A percentile compares a stretch with the other conserved stretches of the same genome.
These are phyloP conservation scores for Talaromyces sp. DNA, from an alignment of 2,329 filamentous ascomycete genomes.

Conservation along the genomic window DNA sequence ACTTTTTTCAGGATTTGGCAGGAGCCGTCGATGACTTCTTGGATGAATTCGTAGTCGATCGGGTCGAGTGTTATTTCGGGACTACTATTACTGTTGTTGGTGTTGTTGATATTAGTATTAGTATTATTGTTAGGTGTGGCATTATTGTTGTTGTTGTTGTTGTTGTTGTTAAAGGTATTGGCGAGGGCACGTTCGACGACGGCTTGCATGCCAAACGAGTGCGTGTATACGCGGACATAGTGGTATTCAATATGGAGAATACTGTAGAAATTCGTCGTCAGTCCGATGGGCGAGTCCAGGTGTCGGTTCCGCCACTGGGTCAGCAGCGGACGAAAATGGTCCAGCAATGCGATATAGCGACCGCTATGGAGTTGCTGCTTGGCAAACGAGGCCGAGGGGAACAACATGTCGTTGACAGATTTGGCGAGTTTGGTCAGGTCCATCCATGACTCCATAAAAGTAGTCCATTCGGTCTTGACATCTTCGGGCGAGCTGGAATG, in stretches of 20 bases:
- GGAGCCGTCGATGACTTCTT: conserved; percentile 52
- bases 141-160: conserved; percentile 14
- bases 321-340: conserved; percentile 34
- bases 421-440: conserved; percentile 45
- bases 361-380: conserved; percentile 27
- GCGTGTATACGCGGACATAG: conserved; percentile 41
- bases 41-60: conserved; percentile 51
- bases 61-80: conserved; percentile 32
- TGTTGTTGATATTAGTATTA: background rate
- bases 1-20: conserved; percentile 49
- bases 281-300: conserved; percentile 22
- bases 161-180: conserved; percentile 16
- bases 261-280: conserved; percentile 34
- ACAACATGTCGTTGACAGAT: conserved; percentile 51
- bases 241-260: conserved; percentile 51
- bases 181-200: conserved; percentile 50
- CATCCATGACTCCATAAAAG: conserved; percentile 50
- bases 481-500: background rate
- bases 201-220: conserved; percentile 51
- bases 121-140: background rate
- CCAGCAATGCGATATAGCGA: conserved; percentile 46
- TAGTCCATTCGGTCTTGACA: conserved; percentile 40
- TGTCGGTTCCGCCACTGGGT: conserved; percentile 34
- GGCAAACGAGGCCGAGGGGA: conserved; percentile 28
- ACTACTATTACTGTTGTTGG: background rate